Base-by-base conservation (phyloP, 306 rosid genomes). In the Myrica gale region DNA sequence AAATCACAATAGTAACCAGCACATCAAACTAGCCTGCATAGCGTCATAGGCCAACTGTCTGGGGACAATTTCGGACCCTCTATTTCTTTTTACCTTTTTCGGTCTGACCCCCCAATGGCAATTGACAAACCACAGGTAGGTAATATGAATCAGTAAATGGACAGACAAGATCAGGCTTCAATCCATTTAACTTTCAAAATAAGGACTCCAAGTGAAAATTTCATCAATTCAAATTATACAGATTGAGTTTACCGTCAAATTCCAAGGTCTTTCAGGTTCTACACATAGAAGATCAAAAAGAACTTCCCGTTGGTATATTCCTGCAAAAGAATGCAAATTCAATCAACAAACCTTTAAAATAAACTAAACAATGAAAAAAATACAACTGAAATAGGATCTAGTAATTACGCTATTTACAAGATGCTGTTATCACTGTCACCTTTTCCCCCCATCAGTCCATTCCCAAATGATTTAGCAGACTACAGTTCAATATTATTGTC, bases 231-330 rank as follows among this genome's bases (percentile, higher is more conserved):
- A 73, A 71, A 37, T 9, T 42, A 58, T 45, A 54, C 69, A 68
- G 78, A 71, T 60, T 13, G 19, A 56, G 61, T 55, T 58, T 82
- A 95, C 99, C 39, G 88, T 95, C 72, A 95, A 76, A 88, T 88
- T 89, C 99, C 99, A 95, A 20, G 99, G 99, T 73, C 99, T 84
- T 85, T 95, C 92, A 26, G 99, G 93, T 78, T 95, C 96, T 7
- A 79, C 89, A 61, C 92, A 95, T 15, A 95, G 83, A 74, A 92
- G 97, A 87, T 95, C 99, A 70, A 95, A 95, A n/a, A 95, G 93
- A 84, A 95, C 97, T 66, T 66, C 99, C 99, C 0, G 96, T 92
- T 0, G 99, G 99, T 79, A 95, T 84, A 75, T 89, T 80, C 98
- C 98, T 93, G 74, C 48, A 82, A 12, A 48, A 58, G 61, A 66